These are phyloP conservation scores for Alternaria arborescens DNA, from an alignment of 2,329 filamentous ascomycete genomes.

Conservation along the genomic window DNA sequence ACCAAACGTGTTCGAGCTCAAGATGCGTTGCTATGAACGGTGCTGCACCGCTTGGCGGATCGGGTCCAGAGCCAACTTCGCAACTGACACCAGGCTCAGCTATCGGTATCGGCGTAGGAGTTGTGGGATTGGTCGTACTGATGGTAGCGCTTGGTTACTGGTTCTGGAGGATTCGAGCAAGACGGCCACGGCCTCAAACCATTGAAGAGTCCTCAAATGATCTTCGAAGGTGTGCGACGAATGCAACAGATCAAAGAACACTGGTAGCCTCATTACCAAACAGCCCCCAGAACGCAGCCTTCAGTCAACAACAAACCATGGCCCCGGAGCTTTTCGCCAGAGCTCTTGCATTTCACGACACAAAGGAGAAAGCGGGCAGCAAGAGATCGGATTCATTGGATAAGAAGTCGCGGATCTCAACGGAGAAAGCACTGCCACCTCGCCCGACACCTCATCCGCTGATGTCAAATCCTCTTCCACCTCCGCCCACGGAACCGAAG, in stretches of 20 bases:
- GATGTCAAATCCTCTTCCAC: conserved; percentile 24
- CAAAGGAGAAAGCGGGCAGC: conserved; percentile 14
- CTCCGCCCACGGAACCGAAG: conserved; percentile 26
- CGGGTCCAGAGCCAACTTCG: conserved; percentile 24
- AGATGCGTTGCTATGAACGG: conserved; percentile 28
- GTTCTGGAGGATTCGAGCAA: conserved; percentile 30
- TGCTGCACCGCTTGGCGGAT: conserved; percentile 31
- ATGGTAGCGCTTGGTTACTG: conserved; percentile 33
- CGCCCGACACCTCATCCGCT: conserved; percentile 23
- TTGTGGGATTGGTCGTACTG: conserved; percentile 29
- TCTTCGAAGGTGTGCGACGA: conserved; percentile 27
- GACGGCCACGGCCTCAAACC: conserved; percentile 21
- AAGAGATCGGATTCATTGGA: conserved; percentile 9
- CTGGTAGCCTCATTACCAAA: conserved; percentile 37
- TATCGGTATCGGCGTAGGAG: conserved; percentile 40
- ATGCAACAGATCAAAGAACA: conserved; percentile 36
- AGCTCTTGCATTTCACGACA: conserved; percentile 13
- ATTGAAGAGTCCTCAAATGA: conserved; percentile 21
- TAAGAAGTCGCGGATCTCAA: conserved; percentile 4
- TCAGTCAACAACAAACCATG: conserved; percentile 19
- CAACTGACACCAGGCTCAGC: conserved; percentile 31
- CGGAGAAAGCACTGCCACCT: conserved; percentile 22
- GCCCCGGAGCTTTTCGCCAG: conserved; percentile 24
- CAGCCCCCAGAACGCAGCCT: conserved; percentile 31
- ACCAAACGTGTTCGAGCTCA: conserved; percentile 34